Evolutionary conservation across 2,329 filamentous ascomycete genomes (phyloP).

Genomic region (Blastomyces silverae): DNA sequence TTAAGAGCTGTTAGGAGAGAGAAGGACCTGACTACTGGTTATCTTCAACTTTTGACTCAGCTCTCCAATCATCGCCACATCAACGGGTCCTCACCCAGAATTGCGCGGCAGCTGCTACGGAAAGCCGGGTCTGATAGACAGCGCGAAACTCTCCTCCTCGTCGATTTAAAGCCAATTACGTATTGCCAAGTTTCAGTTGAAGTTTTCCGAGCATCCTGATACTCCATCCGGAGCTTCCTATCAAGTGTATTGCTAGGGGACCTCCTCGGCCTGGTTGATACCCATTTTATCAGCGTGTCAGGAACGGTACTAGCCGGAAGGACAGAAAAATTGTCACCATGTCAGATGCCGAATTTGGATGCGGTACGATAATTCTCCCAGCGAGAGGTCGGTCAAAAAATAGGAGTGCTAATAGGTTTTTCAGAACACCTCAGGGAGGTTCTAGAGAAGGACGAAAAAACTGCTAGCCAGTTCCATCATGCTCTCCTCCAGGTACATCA

Average conservation of each 20-base stretch:
- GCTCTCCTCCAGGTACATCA: conserved; percentile 32
- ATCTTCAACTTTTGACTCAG: background rate
- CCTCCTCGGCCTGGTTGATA: background rate
- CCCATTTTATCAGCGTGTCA: background rate
- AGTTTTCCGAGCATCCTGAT: background rate
- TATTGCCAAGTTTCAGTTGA: background rate
- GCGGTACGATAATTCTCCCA: conserved; percentile 12
- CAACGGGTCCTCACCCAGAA: background rate
- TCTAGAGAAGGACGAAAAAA: conserved; percentile 29
- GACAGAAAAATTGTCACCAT: background rate
- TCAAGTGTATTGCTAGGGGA: background rate
- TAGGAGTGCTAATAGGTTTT: background rate
- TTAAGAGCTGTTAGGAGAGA: background rate
- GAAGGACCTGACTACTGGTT: background rate
- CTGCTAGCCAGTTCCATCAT: conserved; percentile 34
- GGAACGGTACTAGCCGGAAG: background rate
- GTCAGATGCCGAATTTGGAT: conserved; percentile 15
- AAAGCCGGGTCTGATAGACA: background rate
- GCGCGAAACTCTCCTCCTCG: background rate
- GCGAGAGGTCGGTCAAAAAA: conserved; percentile 9
- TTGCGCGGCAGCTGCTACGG: background rate
- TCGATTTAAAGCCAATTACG: background rate
- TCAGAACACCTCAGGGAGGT: conserved; percentile 37
- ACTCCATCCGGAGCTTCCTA: background rate
- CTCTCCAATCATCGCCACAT: background rate